Percentiles rank a stretch among this genome's conserved stretches.
These are phyloP conservation scores for Lachnellula hyalina DNA, from an alignment of 2,329 filamentous ascomycete genomes.

Conservation along the genomic window DNA sequence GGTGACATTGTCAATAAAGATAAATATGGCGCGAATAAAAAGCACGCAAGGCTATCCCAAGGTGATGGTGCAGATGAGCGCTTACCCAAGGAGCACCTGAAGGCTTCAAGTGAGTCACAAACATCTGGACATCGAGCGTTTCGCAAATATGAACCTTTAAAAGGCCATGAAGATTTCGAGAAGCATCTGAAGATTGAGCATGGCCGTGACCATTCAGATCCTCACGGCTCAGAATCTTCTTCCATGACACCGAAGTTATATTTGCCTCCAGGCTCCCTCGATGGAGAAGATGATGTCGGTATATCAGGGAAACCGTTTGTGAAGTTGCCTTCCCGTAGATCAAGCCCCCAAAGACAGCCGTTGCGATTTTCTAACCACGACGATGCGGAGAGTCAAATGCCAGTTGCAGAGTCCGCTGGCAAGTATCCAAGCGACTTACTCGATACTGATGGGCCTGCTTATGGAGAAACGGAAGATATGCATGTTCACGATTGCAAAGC, in stretches of 20 bases:
- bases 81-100: neutral
- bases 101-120: neutral
- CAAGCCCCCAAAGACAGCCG: conserved; percentile 4
- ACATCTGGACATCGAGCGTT: neutral
- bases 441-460: conserved; percentile 13
- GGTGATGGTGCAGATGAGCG: conserved; percentile 9
- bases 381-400: neutral
- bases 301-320: conserved; percentile 45
- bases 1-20: neutral
- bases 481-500: conserved; percentile 25
- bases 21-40: neutral
- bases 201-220: neutral
- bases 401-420: neutral
- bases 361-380: neutral
- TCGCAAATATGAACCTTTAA: conserved; percentile 2
- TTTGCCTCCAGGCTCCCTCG: neutral
- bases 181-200: conserved; percentile 1
- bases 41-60: neutral
- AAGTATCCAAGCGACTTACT: conserved; percentile 1
- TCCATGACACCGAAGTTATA: neutral
- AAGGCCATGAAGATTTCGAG: conserved; percentile 2
- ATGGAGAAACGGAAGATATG: conserved; percentile 15
- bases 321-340: conserved; percentile 33
- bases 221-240: neutral
- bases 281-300: conserved; percentile 27